Base-by-base conservation (phyloP, 495 filamentous ascomycete genomes). In the Amorphotheca resinae region DNA sequence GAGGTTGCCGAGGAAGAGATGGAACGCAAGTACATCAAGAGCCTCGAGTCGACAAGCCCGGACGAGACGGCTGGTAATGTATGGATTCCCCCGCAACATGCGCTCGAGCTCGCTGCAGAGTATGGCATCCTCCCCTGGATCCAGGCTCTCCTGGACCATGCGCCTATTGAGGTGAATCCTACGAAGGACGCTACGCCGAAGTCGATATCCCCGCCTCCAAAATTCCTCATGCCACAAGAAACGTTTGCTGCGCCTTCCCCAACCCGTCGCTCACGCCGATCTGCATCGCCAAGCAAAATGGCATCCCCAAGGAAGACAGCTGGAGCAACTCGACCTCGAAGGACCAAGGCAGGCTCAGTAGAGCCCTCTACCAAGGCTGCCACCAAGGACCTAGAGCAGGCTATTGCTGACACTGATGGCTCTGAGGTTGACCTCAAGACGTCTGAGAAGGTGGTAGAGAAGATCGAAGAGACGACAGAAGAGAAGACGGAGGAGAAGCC, bases 31-130 rank as follows among this genome's bases (percentile, higher is more conserved):
- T 89, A 85, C 52, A 71, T 96, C 55, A 94, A 91, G 61, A 68
- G 67, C 9, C 76, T 89, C 16, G 62, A 73, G 22, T 76, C 77
- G 5, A 93, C 87, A 2, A 88, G 84, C 47, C 71, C 72, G 40
- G 86, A 95, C 50, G 91, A 98, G 65, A 87, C 91, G 21, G 91
- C 91, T 17, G 91, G 91, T 35, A 96, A 95, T 59, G 77, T 98
- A 20, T 98, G 91, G 91, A 89, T 96, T 42, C 74, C 83, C 23
- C 87, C 88, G 2, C 66, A 78, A 35, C 73, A 86, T 57, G 93
- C 91, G 15, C 72, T 96, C 41, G 68, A 74, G 46, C 73, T 98
- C 14, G 82, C 91, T 38, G 79, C 81, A 40, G 89, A 95, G 61
- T 79, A 76, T 48, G 59, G 65, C 33, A 86, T 96, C 62, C 64